Evolutionary conservation across 305 asterid species (phyloP), one percentile per base, ranked within the genome.

Genomic region (Solanum chacoense): DNA sequence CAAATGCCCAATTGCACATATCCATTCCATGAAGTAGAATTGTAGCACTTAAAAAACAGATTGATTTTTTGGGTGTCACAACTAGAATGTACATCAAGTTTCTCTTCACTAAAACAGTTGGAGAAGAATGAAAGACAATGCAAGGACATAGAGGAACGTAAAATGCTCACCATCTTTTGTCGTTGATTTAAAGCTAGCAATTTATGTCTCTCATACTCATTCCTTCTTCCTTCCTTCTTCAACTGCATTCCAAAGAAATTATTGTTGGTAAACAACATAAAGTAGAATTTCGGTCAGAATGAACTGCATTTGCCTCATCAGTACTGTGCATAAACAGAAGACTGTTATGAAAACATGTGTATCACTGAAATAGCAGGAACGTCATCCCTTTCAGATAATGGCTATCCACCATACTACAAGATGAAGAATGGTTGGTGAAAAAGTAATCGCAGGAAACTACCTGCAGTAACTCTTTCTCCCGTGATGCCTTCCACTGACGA

Each of bases 221-320:
- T 98, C 93, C 96, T 94, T 94, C 99, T 94, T 86, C 99, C 99
- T 90, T 98, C 99, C 93, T 98, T 98, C 94, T 93, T 95, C 90
- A 98, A 91, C 99, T 98, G 97, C 84, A 87, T 35, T 77, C 37
- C 78, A 81, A 71, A 38, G 88, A 72, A 72, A 86, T 20, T 26
- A 55, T 55, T 31, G 74, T 84, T 88, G 85, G 87, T 78, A 37
- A 29, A 76, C 74, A 89, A 35, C 22, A 67, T 84, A 63, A 88
- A 86, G 63, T 84, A 84, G 36, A 75, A 83, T 90, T 50, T 83
- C 75, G n/a, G 37, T 73, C 35, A 80, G 22, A 83, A 74, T 83
- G 65, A 59, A 65, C 7, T 84, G n/a, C 31, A 84, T 11, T 84
- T 55, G 74, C 45, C 45, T 55, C 31, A 84, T 31, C 45, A 50